Evolutionary conservation across 2,329 filamentous ascomycete species (phyloP), one percentile per base, ranked within the genome.

Genomic region (Pseudogymnoascus sp.): DNA sequence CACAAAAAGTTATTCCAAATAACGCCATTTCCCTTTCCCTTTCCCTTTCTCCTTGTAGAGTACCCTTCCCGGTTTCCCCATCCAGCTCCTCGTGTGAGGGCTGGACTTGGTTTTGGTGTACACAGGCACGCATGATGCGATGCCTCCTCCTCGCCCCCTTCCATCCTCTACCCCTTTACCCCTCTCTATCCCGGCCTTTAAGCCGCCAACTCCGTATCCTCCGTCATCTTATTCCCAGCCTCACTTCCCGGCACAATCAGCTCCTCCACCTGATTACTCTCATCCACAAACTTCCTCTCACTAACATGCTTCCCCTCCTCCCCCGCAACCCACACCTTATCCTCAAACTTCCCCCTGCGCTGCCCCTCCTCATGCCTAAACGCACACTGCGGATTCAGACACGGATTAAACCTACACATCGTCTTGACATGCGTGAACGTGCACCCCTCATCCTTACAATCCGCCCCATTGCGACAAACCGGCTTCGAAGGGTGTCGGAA

Each of bases 401-500:
- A 99, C 0, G 93, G 94, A 68, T 87, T 92, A 77, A 89, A 97
- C 73, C 87, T 92, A 86, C 94, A 99, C 74, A 88, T 83, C 58
- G 87, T 89, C 73, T 87, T 86, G 67, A 89, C 78, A 76, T 99
- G 94, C 10, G 90, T 92, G 72, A 96, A 99, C 69, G 91, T 92
- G 83, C 94, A 99, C 64, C 86, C 86, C 10, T 86, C 78, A 3
- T 85, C 85, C 36, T 87, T 87, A 79, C 94, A 99, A 72, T 93
- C 90, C 58, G 88, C 89, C 29, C 94, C 94, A 72, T 97, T 97
- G 63, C 90, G 87, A 78, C 94, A 99, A 25, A 90, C 81, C 5
- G 91, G 90, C 83, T 91, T 90, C 29, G 82, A 83, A 0, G 92
- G 92, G 72, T 99, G 94, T 74, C 87, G 88, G 80, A 97, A 99